These are phyloP conservation scores for Colletotrichum ledebouriae DNA, from an alignment of 2,329 filamentous ascomycete species.

Conservation along the genomic window DNA sequence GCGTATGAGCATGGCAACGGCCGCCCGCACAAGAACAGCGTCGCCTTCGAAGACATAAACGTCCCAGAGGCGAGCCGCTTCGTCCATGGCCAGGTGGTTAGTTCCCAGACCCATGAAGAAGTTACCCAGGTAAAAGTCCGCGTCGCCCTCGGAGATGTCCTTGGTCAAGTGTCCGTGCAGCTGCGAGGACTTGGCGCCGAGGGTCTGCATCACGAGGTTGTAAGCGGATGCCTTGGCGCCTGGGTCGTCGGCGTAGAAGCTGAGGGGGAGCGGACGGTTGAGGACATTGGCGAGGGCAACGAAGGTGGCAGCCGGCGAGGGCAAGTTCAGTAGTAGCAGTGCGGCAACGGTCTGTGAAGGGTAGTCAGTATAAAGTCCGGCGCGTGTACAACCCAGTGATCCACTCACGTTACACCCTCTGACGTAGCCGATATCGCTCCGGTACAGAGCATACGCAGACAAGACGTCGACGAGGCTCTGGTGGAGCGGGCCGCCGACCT, in stretches of 20 bases:
- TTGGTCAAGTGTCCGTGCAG: slow-evolving; percentile 75
- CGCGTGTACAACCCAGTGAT: background rate
- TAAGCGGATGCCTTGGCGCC: slow-evolving; percentile 79
- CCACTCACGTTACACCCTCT: slow-evolving; percentile 78
- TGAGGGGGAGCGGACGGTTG: slow-evolving; percentile 80
- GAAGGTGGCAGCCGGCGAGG: slow-evolving; percentile 74
- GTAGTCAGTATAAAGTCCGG: slow-evolving; percentile 42
- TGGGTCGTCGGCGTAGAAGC: slow-evolving; percentile 79
- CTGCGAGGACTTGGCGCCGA: slow-evolving; percentile 73
- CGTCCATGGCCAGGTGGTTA: slow-evolving; percentile 73
- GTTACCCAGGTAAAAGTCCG: slow-evolving; percentile 68
- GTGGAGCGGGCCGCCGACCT: slow-evolving; percentile 75
- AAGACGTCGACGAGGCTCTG: slow-evolving; percentile 78
- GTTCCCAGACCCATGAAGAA: slow-evolving; percentile 78
- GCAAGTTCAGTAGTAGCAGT: slow-evolving; percentile 79
- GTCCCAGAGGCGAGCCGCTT: slow-evolving; percentile 82
- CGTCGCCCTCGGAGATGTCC: slow-evolving; percentile 58
- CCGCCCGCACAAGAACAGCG: slow-evolving; percentile 76
- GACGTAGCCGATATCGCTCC: slow-evolving; percentile 84
- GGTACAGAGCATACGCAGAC: slow-evolving; percentile 84
- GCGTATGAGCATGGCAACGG: slow-evolving; percentile 73
- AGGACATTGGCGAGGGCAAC: slow-evolving; percentile 81
- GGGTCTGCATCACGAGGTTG: slow-evolving; percentile 75
- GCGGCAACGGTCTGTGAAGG: slow-evolving; percentile 75
- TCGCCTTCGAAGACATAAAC: slow-evolving; percentile 88